Evolutionary conservation across 192 early-diverging fungal genomes (phyloP).

Genomic region (Borealophlyctis nickersoniae): DNA sequence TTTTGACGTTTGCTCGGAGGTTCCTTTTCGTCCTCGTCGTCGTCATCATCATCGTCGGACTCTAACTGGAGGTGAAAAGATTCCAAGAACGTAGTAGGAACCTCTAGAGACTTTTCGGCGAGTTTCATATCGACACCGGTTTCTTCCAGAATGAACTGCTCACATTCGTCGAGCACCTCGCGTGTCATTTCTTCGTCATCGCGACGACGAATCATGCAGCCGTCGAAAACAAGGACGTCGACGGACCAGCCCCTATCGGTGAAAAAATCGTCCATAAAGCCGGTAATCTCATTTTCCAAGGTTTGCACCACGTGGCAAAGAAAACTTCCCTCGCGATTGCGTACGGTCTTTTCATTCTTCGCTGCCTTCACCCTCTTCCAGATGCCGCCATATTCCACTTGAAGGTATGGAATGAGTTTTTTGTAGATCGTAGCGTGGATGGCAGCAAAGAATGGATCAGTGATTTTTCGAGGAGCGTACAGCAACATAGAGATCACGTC

Average conservation of each 20-base stretch:
- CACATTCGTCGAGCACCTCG: conserved; percentile 6
- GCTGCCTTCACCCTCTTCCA: conserved; percentile 8
- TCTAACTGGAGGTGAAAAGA: not conserved
- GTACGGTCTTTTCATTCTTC: not conserved
- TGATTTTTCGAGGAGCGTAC: conserved; percentile 13
- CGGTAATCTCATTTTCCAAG: conserved; percentile 15
- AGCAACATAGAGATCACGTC: not conserved
- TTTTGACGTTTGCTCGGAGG: not conserved
- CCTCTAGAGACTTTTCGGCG: conserved; percentile 9
- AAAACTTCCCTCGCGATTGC: conserved; percentile 20
- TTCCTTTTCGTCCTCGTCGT: not conserved
- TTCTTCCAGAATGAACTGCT: not conserved
- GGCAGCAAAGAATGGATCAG: not conserved
- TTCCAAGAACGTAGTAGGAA: conserved; percentile 5
- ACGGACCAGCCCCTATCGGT: conserved; percentile 4
- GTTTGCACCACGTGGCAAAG: conserved; percentile 3
- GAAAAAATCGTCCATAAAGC: conserved; percentile 3
- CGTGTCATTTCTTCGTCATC: conserved; percentile 7
- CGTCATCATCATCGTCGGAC: not conserved
- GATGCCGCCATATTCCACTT: not conserved
- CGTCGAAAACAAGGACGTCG: conserved; percentile 10
- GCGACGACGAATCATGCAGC: conserved; percentile 8
- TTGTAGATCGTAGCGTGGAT: conserved; percentile 9
- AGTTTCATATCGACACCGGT: not conserved
- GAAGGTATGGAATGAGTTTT: conserved; percentile 4